Conservation (phyloP, 306 rosid genomes). For the Fragaria nilgerrensis region DNA sequence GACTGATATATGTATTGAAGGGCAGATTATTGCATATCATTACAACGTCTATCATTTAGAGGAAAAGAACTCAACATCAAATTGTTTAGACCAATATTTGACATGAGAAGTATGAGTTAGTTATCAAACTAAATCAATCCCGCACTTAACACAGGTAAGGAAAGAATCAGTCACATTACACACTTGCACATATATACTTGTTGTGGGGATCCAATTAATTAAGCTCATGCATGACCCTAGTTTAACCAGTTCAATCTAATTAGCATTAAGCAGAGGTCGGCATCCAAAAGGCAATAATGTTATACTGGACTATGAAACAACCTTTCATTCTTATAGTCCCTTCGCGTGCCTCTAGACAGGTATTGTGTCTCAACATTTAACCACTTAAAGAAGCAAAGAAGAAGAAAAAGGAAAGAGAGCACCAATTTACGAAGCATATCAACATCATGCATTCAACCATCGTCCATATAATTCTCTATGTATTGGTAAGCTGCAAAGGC, state of each 20-base stretch:
- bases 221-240: no score
- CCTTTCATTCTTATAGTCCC: conserved; percentile 29
- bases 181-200: not conserved
- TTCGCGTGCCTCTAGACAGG: conserved; percentile 28
- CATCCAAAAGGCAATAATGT: not conserved
- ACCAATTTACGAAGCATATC: conserved; percentile 62
- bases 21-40: not conserved
- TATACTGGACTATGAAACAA: not conserved
- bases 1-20: no score
- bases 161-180: not conserved
- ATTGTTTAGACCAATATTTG: not conserved
- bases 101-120: not conserved
- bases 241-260: no score
- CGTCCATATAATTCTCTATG: not conserved
- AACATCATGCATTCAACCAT: conserved; percentile 20
- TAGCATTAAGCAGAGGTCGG: not conserved
- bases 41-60: not conserved
- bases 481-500: not conserved
- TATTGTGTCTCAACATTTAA: conserved; percentile 34
- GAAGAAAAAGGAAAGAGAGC: conserved; percentile 11
- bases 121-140: not conserved
- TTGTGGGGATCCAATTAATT: no score
- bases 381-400: conserved; percentile 28
- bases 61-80: not conserved
- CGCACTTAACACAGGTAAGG: not conserved